phyloP scores from a whole-genome alignment of 257 asterid genomes.

The Nicotiana paniculata region DNA sequence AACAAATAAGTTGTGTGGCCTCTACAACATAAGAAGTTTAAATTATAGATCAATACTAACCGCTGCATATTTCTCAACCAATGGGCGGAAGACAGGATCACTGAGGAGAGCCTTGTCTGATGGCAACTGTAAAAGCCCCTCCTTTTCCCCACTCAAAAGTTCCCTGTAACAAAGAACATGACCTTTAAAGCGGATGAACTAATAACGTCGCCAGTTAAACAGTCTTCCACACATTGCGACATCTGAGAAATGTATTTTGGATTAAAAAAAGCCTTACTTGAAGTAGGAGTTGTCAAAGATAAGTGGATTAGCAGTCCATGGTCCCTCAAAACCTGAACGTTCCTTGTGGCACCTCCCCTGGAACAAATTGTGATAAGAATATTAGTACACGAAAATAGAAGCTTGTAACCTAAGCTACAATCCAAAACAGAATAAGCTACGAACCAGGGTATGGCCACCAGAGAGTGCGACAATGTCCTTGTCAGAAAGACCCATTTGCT shows the following conservation, averaged over 20 bases:
- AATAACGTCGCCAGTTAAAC: not conserved
- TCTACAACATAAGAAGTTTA: not conserved
- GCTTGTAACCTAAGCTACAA: not conserved
- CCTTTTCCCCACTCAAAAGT: conserved; percentile 70
- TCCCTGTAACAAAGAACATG: conserved; percentile 32
- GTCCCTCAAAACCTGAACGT: conserved; percentile 85
- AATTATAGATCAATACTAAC: conserved; percentile 20
- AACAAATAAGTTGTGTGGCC: too few relatives aligned
- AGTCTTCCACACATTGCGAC: too few relatives aligned
- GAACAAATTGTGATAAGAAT: not conserved
- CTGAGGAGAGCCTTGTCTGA: conserved; percentile 66
- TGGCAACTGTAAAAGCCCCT: conserved; percentile 68
- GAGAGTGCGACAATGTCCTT: conserved; percentile 78
- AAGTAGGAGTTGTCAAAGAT: conserved; percentile 75
- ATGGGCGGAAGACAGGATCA: conserved; percentile 63
- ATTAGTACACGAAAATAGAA: not conserved
- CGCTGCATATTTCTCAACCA: conserved; percentile 70
- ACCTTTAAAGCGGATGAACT: not conserved
- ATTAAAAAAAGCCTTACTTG: conserved; percentile 27
- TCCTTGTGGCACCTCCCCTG: conserved; percentile 93
- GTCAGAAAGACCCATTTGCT: conserved; percentile 82
- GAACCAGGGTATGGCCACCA: conserved; percentile 87
- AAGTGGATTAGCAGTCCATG: conserved; percentile 82
- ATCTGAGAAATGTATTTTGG: not conserved
- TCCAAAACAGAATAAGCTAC: not conserved